Base-by-base conservation (phyloP, 129 eudicot species). In the Flaveria linearis region DNA sequence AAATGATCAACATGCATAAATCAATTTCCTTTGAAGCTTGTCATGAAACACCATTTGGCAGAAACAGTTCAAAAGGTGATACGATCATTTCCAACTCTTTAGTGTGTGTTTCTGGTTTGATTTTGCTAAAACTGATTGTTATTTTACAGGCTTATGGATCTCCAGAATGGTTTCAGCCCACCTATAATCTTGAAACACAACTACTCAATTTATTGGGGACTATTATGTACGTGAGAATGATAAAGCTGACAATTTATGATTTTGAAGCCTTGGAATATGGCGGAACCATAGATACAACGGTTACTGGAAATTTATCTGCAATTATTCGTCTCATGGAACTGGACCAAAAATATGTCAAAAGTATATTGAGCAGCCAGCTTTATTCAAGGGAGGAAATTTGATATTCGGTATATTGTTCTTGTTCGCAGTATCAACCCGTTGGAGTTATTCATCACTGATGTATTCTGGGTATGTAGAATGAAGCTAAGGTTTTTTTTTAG, bases 181-280 rank as follows among this genome's bases (percentile, higher is more conserved):
- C 99, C 39, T 95, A 95, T 80, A 92, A 91, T 85, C 95, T 95
- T 57, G 99, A 95, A 82, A 89, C 88, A 50, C 87, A 89, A 47
- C 88, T 95, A 81, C 91, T 67, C 95, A 89, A 50, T 87, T 91
- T 45, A 82, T 95, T 65, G 99, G 99, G 23, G 89, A 91, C 74
- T 95, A 87, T 78, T 87, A 72, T 82, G 83, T 83, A 25, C 95
- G 97, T 30, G 92, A 86, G 77, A 82, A 84, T 42, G 82, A 89
- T 36, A 86, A 86, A 71, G 68, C 68, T 30, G 88, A 91, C 86
- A 95, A 91, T 69, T 76, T 89, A 33, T 95, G 97, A 95, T 91
- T 64, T 75, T 95, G 81, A 95, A 95, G 82, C 99, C 99, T 7
- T 95, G 96, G 99, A 91, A 95, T 82, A 95, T 95, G 99, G 99